Evolutionary conservation across 106 monocot genomes (phyloP), one percentile per base, ranked within the genome.

Genomic region (Dioscorea alata): DNA sequence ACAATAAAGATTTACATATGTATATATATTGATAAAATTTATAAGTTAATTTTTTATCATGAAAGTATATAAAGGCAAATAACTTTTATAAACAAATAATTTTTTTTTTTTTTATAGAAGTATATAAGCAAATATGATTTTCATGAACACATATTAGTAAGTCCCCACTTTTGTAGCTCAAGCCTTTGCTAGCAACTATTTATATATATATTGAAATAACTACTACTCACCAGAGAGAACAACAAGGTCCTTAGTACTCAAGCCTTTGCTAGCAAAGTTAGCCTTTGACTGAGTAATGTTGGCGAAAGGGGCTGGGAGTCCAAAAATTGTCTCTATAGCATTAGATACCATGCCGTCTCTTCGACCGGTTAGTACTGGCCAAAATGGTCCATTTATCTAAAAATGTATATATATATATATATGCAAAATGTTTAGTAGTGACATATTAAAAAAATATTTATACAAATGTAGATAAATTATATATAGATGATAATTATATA

Each of bases 201-300:
- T 28, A 28, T 28, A 28, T 28, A 28, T 28, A 28, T 28, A 28
- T 28, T n/a, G n/a, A n/a, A n/a, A n/a, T n/a, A n/a, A n/a, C n/a
- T 3, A 28, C 28, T 28, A 28, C 33, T 7, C 63, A 82, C 82
- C 81, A 42, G 81, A 81, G 49, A 81, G 76, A 15, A 81, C 81
- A 21, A 76, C 81, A 21, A 81, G 60, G 60, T 81, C 81, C 67
- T 81, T 75, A 34, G 23, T 19, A 71, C 49, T 49, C 13, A 81
- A 71, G 1, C 71, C 71, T 57, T 81, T 71, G 13, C 13, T 50
- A 10, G n/a, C 25, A 48, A 80, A 80, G 33, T 57, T 53, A 13
- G 18, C 9, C 15, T 49, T 62, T 23, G 76, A 34, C 24, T 28
- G 13, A 15, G 66, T 35, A 1, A 71, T 21, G 18, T 61, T 72